Evolutionary conservation across 306 rosid species (phyloP), one percentile per base, ranked within the genome.

Genomic region (Rosa multiflora): DNA sequence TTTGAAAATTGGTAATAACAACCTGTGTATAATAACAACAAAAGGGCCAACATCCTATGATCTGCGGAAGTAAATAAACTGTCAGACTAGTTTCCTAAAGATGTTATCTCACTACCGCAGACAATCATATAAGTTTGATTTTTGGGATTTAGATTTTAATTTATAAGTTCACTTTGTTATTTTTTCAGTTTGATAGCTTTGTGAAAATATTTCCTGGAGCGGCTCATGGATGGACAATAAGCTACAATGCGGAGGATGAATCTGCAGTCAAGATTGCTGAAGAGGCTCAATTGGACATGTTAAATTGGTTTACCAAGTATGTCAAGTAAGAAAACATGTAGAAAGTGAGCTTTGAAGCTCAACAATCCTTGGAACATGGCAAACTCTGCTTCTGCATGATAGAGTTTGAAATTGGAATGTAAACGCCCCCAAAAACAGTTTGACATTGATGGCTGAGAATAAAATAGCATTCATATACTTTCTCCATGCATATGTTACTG

Each of bases 281-380:
- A 23, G 97, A 92, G 82, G 88, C 95, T 35, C 95, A 90, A 75
- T 43, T 59, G 48, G 86, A 88, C 88, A 66, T 89, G 91, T 68
- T 90, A 75, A 83, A 81, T 32, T 92, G 97, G 90, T 83, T 90
- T 77, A 59, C 83, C 58, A 86, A 90, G 70, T 61, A 90, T 85
- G 81, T 86, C 70, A 87, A 86, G 79, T 88, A 83, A 87, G 76
- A 10, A 15, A 40, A 5, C 46, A 43, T 32, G 35, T 32, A 35
- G 21, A 6, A 52, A 23, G 8, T 43, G 67, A 23, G 37, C 37
- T 23, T 23, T 61, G 67, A 61, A 61, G 35, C 39, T 8, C 35
- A 23, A 23, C 37, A 4, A 23, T 29, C 39, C 17, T 61, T 1
- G 67, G 35, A 32, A 32, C 35, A 32, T 43, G 46, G 11, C 29